A percentile compares a stretch with the other conserved stretches of the same genome.
These are phyloP conservation scores for Globisporangium barbulae DNA, from an alignment of 352 stramenopile genomes.

Conservation along the genomic window DNA sequence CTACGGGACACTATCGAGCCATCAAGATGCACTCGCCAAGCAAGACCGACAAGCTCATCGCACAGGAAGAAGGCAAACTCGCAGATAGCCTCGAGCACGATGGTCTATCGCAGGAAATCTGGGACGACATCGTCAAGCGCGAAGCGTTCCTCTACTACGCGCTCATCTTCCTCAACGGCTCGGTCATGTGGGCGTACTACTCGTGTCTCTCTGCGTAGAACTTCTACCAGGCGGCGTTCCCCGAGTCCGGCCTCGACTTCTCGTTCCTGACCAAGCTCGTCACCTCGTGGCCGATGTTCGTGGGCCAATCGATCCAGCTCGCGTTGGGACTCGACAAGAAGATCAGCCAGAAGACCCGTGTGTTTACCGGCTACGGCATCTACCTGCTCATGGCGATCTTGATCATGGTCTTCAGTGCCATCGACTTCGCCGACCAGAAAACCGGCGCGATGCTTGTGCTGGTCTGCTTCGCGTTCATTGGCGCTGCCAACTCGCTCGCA, in stretches of 20 bases:
- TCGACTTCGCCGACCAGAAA: conserved; percentile 43
- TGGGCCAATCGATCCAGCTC: conserved; percentile 55
- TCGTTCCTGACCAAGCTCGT: conserved; percentile 61
- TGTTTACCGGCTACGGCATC: conserved; percentile 47
- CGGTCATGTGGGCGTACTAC: conserved; percentile 73
- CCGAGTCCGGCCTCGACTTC: conserved; percentile 48
- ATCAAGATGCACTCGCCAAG: conserved; percentile 11
- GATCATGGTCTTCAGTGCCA: conserved; percentile 62
- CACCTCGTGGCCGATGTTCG: conserved; percentile 57
- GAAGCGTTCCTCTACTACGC: conserved; percentile 53
- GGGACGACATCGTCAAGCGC: conserved; percentile 51
- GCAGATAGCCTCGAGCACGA: conserved; percentile 24
- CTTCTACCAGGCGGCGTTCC: conserved; percentile 55
- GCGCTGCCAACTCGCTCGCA: conserved; percentile 52
- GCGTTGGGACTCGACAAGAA: conserved; percentile 55
- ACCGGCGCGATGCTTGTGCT: conserved; percentile 53
- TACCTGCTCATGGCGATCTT: conserved; percentile 52
- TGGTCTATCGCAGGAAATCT: conserved; percentile 55
- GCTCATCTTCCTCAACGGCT: conserved; percentile 68
- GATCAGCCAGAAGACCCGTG: conserved; percentile 34
- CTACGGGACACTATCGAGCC: too few species aligned
- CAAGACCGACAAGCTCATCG: conserved; percentile 40
- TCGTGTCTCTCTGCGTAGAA: conserved; percentile 69
- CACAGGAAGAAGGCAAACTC: conserved; percentile 16
- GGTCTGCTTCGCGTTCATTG: conserved; percentile 44